Evolutionary conservation across 768 basidiomycete species (phyloP), one percentile per base, ranked within the genome.

Genomic region (Suillus brevipes): DNA sequence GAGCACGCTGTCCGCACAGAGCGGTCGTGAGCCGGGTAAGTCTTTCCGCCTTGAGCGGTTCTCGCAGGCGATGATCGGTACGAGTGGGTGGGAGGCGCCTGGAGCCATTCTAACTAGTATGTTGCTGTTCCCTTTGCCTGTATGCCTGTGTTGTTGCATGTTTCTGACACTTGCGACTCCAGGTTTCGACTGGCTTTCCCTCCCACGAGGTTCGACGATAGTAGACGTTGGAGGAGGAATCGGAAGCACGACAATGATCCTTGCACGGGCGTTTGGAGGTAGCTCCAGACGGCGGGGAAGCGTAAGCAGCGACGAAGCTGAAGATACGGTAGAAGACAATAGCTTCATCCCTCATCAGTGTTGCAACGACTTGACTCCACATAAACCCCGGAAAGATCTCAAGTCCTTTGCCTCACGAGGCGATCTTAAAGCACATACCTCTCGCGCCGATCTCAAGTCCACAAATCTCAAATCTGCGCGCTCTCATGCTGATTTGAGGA

Each of bases 141-240:
- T 55, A n/a, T 37, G 12, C 12, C 16, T 60, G 13, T n/a, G 18
- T 57, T 38, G 12, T n/a, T 53, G 10, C 43, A 28, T 60, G 16
- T 8, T 23, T 34, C 18, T 40, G 16, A 62, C 20, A 47, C 64
- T 42, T 36, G 40, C 28, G n/a, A 1, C 42, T 6, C 38, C 61
- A 90, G 89, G 81, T 2, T 89, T 87, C 68, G 81, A 85, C 47
- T 91, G 89, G 85, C 69, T 76, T 20, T 72, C 80, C 7, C 79
- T 91, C 36, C 79, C 81, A 0, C 71, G 72, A n/a, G 83, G 81
- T 14, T 80, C 84, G 10, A 71, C 85, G 4, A 77, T 90, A 14
- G 83, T 90, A 6, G 89, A 91, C 63, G 87, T 90, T 3, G 89
- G 89, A 2, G 89, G 89, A 16, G 89, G 89, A 4, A 85, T 90